Evolutionary conservation across 2,329 filamentous ascomycete genomes (phyloP), one percentile per base, ranked within the genome.

Genomic region (Calycina marina): DNA sequence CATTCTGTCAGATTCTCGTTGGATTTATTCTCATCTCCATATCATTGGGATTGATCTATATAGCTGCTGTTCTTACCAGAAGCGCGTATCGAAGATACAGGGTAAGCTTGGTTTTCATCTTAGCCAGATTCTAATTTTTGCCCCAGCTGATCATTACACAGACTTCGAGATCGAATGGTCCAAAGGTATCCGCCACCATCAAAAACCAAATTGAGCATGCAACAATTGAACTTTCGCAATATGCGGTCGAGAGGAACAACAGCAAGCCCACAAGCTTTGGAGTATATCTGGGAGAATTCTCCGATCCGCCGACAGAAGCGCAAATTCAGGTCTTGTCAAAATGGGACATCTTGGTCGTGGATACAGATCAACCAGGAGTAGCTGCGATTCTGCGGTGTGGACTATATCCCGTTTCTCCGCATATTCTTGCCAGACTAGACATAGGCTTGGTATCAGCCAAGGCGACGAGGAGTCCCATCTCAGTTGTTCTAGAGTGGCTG

Each of bases 321-420:
- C 49, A 62, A 37, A 34, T 44, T 13, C 42, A 38, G n/a, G 29
- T 63, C 5, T 44, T 63, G n/a, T 34, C 47, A 22, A 47, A 53
- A 43, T 62, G 56, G 56, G 59, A 63, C 31, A 38, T 62, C n/a
- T 36, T 62, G 24, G 49, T 61, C 11, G 48, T 62, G 9, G 58
- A 64, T 39, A 59, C 60, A 2, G 47, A 55, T 12, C 51, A 56
- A 36, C 24, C 32, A 6, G 55, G 56, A 4, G 51, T 59, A 3
- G 27, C 49, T 3, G 45, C 54, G 4, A 56, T 53, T 4, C 46
- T 61, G 32, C 40, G 42, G 5, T 13, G 29, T 9, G 41, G 45
- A 30, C 10, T 27, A 4, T 18, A 39, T 4, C 39, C 40, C 4
- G n/a, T 22, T 9, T 39, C 45, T 12, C 17, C 39, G 18, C 41